Evolutionary conservation across 2,329 filamentous ascomycete species (phyloP).

Genomic region (Verticillium longisporum): DNA sequence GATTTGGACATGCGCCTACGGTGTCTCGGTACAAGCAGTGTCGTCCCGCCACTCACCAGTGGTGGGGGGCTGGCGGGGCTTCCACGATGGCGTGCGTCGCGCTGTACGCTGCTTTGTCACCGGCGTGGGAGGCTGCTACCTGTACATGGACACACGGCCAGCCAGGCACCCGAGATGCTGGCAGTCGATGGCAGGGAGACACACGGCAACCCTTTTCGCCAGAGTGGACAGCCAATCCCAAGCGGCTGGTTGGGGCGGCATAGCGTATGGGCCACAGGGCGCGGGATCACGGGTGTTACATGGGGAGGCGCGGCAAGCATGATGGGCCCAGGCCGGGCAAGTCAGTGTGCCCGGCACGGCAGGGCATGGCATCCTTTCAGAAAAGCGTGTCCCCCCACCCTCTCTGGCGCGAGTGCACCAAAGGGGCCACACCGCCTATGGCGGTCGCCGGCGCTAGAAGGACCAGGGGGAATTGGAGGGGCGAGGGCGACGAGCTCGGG

Average conservation of each 20-base stretch:
- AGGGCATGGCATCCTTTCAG: not conserved
- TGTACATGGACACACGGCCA: not conserved
- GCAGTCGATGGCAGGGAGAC: not conserved
- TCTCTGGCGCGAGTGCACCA: not conserved
- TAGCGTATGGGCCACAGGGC: slow-evolving; percentile 1
- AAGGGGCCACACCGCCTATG: not conserved
- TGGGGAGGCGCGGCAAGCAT: slow-evolving; percentile 5
- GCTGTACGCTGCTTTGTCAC: not conserved
- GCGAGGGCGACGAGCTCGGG: not conserved
- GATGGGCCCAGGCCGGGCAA: slow-evolving; percentile 2
- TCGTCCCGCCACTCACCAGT: not conserved
- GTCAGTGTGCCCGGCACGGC: not conserved
- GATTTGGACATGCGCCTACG: not conserved
- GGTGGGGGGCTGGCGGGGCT: not conserved
- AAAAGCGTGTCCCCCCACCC: not conserved
- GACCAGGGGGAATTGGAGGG: not conserved
- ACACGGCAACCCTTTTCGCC: not conserved
- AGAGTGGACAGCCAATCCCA: slow-evolving; percentile 6
- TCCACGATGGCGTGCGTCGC: not conserved
- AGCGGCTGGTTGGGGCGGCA: slow-evolving; percentile 10
- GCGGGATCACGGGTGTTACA: slow-evolving; percentile 9
- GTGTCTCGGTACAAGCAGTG: not conserved
- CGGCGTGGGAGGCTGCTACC: not conserved
- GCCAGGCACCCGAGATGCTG: too few relatives aligned
- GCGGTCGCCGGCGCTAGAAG: not conserved